Evolutionary conservation across 2,329 filamentous ascomycete genomes (phyloP).

Genomic region (Penicillium sp.): DNA sequence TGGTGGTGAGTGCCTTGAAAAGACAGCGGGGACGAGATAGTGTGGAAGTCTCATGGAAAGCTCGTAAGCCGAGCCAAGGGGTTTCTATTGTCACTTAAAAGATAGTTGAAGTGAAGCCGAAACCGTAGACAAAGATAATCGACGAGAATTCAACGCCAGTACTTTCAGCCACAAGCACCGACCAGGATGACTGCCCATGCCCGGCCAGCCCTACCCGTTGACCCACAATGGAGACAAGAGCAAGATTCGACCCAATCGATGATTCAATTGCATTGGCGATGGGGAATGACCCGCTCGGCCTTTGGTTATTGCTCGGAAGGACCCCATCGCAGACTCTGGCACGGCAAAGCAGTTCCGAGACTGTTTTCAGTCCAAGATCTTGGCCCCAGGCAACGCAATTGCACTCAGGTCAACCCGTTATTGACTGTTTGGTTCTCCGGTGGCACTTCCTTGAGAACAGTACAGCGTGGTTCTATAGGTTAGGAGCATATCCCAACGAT

Average conservation of each 20-base stretch:
- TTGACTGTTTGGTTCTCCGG: no score
- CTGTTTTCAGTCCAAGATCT: neutral
- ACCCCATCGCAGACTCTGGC: neutral
- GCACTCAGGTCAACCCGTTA: no score
- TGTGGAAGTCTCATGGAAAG: no score
- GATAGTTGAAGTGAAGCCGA: neutral
- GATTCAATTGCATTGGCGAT: neutral
- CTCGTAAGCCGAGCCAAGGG: neutral
- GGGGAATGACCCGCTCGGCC: neutral
- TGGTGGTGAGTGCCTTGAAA: neutral
- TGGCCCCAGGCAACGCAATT: neutral
- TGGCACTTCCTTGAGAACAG: no score
- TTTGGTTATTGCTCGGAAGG: neutral
- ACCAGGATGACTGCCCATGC: neutral
- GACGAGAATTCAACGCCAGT: neutral
- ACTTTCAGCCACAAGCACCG: neutral
- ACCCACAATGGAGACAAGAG: conserved; percentile 7
- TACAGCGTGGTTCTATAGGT: no score
- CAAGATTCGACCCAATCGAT: neutral
- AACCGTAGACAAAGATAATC: neutral
- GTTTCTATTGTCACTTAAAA: neutral
- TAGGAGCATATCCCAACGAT: no score
- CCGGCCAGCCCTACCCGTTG: conserved; percentile 22
- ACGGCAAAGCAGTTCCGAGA: neutral
- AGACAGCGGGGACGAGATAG: neutral